These are phyloP conservation scores for Pseudogymnoascus sp. DNA, from an alignment of 2,329 filamentous ascomycete species.

Conservation along the genomic window DNA sequence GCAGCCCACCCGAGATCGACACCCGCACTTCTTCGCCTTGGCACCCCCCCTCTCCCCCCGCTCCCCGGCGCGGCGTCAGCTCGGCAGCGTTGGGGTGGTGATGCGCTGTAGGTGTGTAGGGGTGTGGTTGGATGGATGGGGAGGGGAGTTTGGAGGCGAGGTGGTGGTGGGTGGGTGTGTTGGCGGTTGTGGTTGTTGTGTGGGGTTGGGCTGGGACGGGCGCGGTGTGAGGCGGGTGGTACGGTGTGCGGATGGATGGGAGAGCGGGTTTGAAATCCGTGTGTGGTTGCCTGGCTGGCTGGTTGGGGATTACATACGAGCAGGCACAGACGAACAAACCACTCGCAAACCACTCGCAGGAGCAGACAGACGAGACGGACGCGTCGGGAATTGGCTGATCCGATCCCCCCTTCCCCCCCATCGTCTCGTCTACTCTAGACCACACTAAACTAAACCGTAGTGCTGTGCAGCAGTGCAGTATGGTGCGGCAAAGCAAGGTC, in stretches of 20 bases:
- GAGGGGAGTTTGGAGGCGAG: not conserved
- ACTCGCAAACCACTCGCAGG: no score
- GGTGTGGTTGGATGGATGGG: not conserved
- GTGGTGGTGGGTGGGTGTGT: not conserved
- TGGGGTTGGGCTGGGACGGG: not conserved
- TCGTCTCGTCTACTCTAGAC: not conserved
- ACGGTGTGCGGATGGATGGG: not conserved
- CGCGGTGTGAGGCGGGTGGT: not conserved
- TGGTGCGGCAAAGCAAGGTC: not conserved
- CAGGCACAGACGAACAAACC: no score
- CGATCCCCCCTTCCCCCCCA: no score
- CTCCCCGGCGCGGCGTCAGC: not conserved
- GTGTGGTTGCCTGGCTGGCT: not conserved
- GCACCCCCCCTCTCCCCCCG: not conserved
- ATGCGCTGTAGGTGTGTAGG: not conserved
- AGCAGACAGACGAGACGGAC: no score
- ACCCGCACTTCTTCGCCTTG: not conserved
- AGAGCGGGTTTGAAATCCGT: not conserved
- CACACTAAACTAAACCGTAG: not conserved
- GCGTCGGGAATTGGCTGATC: no score
- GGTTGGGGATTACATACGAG: no score
- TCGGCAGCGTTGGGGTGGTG: not conserved
- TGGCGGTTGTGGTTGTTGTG: not conserved
- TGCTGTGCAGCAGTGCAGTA: not conserved
- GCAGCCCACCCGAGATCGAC: constrained; percentile 2